A percentile compares a stretch with the other conserved stretches of the same genome.
These are phyloP conservation scores for Anisogramma anomala DNA, from an alignment of 2,329 filamentous ascomycete genomes.

Conservation along the genomic window DNA sequence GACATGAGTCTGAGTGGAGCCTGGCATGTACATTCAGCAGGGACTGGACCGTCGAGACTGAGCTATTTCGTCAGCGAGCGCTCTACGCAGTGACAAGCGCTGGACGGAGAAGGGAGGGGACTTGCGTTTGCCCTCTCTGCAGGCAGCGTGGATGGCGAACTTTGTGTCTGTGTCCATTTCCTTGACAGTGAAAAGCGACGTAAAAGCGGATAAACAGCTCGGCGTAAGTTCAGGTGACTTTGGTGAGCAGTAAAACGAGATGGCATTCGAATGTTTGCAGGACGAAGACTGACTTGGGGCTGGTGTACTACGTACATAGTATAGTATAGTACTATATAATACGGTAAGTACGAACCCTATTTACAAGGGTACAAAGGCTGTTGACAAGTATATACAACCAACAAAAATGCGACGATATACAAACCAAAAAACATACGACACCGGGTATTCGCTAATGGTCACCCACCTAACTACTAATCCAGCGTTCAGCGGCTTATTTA, in stretches of 20 bases:
- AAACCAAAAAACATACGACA: constrained; percentile 6
- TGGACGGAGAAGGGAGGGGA: constrained; percentile 1
- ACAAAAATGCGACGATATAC: not conserved
- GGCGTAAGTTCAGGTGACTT: not conserved
- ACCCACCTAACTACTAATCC: too few relatives aligned
- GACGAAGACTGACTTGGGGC: too few relatives aligned
- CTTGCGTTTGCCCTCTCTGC: constrained; percentile 72
- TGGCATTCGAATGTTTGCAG: too few relatives aligned
- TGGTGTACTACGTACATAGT: too few relatives aligned
- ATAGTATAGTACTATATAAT: too few relatives aligned
- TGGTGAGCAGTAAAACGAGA: too few relatives aligned
- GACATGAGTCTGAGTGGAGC: constrained; percentile 16
- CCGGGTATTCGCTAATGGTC: constrained; percentile 7
- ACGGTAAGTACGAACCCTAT: too few relatives aligned
- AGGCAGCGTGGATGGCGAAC: constrained; percentile 78
- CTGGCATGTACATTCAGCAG: constrained; percentile 59
- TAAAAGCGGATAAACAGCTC: not conserved
- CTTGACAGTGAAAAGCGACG: not conserved
- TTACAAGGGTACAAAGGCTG: too few relatives aligned
- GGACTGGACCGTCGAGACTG: constrained; percentile 62
- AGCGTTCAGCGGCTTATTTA: too few relatives aligned
- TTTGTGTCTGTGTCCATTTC: constrained; percentile 37
- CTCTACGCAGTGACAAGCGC: too few relatives aligned
- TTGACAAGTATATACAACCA: not conserved
- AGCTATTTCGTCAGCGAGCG: constrained; percentile 2